These are phyloP conservation scores for Cytospora piceicola DNA, from an alignment of 2,329 filamentous ascomycete species.

Conservation along the genomic window DNA sequence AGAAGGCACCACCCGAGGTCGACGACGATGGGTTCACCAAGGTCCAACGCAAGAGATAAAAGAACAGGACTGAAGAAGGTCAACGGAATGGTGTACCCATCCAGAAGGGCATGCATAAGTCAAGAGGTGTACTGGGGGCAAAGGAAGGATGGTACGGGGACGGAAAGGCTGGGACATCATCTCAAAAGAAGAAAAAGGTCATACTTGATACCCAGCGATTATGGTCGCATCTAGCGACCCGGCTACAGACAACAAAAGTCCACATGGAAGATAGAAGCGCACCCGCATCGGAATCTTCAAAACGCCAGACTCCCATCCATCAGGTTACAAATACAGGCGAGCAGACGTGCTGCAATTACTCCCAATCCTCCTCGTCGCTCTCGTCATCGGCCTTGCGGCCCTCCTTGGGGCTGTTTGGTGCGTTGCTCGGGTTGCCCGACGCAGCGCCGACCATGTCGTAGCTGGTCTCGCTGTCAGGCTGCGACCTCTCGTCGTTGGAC, in stretches of 20 bases:
- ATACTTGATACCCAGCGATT: constrained; percentile 23
- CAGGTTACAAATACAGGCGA: not conserved
- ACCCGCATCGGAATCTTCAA: constrained; percentile 12
- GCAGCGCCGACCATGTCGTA: constrained; percentile 88
- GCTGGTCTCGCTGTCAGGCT: constrained; percentile 91
- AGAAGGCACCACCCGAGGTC: constrained; percentile 70
- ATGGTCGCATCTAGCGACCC: constrained; percentile 8
- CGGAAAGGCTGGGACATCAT: not conserved
- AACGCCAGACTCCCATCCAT: constrained; percentile 17
- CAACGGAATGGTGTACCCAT: not conserved
- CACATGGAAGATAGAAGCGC: constrained; percentile 6
- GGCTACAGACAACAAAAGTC: constrained; percentile 10
- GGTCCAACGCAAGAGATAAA: constrained; percentile 71
- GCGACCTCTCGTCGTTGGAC: constrained; percentile 87
- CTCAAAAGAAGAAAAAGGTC: constrained; percentile 8
- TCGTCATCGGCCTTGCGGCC: constrained; percentile 58
- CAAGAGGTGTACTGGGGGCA: not conserved
- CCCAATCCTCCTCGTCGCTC: constrained; percentile 78
- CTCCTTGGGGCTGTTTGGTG: constrained; percentile 69
- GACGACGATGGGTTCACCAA: constrained; percentile 84
- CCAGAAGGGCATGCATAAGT: not conserved
- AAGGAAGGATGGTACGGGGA: not conserved
- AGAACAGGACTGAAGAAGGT: constrained; percentile 41
- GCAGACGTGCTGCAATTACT: constrained; percentile 41
- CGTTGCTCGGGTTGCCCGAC: constrained; percentile 77